Evolutionary conservation across 2,329 filamentous ascomycete species (phyloP), one percentile per base, ranked within the genome.

Genomic region (Pseudogymnoascus sp.): DNA sequence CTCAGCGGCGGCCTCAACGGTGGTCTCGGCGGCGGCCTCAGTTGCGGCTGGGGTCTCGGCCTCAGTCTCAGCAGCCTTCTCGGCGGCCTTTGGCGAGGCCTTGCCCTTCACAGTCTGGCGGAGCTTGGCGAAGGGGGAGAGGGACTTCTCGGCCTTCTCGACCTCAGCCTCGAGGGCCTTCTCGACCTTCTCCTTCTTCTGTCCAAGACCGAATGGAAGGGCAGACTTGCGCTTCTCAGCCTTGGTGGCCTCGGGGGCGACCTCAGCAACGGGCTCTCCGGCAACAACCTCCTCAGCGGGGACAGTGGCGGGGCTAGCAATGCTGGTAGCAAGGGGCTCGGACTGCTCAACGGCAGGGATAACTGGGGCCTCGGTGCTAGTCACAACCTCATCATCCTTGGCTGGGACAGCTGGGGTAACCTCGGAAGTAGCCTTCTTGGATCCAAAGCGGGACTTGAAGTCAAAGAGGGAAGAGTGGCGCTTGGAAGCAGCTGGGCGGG

Each of bases 211-310:
- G 73, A 88, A 89, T 65, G 72, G 72, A 25, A 74, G 67, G 75
- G 88, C 82, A 69, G 84, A 88, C 68, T 78, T 78, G 70, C 87
- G 85, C 83, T 89, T 89, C 70, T 75, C 75, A 28, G 71, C 62
- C 73, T 79, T 79, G 63, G 70, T 79, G 62, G 70, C 73, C 69
- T 77, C 77, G 40, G 62, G 3, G 25, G 58, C 60, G 65, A 77
- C 70, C 40, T 71, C 70, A 59, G 66, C 64, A 23, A 75, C 76
- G 68, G 72, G 71, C 59, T 77, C 76, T 43, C 74, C 74, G 23
- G 63, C 43, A 62, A 74, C 43, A 62, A 74, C 67, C 38, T 68
- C 37, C 61, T 64, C 67, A 60, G 73, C 71, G 64, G 72, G 71
- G 60, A 71, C 70, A 66, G 72, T 69, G 21, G 67, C 63, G 55